phyloP scores from a whole-genome alignment of 257 asterid genomes.

The Lycium ferocissimum region DNA sequence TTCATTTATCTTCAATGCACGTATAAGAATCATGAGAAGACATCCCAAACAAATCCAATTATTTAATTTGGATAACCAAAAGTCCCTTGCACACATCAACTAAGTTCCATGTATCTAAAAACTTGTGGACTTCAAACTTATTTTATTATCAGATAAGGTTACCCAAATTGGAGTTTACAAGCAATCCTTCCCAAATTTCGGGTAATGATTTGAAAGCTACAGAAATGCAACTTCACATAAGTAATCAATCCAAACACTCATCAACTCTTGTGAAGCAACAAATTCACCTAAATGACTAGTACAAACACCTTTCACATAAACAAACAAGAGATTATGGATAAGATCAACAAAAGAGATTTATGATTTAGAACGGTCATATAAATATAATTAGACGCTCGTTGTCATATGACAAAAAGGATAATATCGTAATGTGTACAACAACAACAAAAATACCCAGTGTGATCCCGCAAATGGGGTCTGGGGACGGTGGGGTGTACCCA shows the following conservation, averaged over 20 bases:
- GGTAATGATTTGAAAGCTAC: neutral
- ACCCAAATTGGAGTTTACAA: slow-evolving; percentile 13
- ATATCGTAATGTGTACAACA: no score
- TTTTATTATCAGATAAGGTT: neutral
- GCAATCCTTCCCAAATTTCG: neutral
- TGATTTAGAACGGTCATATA: neutral
- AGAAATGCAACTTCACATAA: neutral
- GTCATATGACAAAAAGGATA: neutral
- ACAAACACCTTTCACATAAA: neutral
- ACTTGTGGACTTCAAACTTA: slow-evolving; percentile 19
- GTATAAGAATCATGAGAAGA: neutral
- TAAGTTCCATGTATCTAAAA: slow-evolving; percentile 9
- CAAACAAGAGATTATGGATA: neutral
- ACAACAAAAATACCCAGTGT: no score
- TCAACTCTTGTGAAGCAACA: slow-evolving; percentile 17
- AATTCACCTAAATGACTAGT: neutral
- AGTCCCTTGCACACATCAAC: slow-evolving; percentile 23
- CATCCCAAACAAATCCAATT: neutral
- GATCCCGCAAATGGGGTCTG: no score
- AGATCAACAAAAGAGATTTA: neutral
- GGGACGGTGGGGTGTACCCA: no score
- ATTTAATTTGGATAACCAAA: neutral
- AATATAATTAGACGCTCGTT: neutral
- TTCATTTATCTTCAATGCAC: neutral
- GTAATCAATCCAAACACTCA: neutral